These are phyloP conservation scores for Hysterium pulicare DNA, from an alignment of 2,329 filamentous ascomycete species.

Conservation along the genomic window DNA sequence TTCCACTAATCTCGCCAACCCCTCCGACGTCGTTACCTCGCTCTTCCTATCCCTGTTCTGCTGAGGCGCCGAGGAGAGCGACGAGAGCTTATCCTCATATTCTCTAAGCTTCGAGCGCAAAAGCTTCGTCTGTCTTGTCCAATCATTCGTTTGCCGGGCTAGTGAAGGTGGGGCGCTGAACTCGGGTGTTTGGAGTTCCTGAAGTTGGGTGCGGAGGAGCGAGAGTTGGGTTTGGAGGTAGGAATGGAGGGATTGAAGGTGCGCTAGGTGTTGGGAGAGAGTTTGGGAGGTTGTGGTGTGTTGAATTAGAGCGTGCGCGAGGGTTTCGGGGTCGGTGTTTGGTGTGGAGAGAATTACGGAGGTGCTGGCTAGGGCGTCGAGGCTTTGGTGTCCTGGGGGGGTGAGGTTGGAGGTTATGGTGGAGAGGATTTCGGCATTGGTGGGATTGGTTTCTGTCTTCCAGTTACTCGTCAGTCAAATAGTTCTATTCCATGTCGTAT, in stretches of 20 bases:
- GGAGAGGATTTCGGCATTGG: slow-evolving; percentile 17
- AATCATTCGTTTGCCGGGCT: slow-evolving; percentile 68
- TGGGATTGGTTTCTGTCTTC: neutral
- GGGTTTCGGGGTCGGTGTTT: slow-evolving; percentile 19
- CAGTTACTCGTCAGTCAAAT: too few relatives aligned
- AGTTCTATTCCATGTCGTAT: neutral
- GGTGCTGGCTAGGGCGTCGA: slow-evolving; percentile 37
- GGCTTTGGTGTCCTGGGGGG: slow-evolving; percentile 24
- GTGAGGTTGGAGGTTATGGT: slow-evolving; percentile 24
- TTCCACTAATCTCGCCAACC: slow-evolving; percentile 58
- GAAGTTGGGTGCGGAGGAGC: slow-evolving; percentile 27
- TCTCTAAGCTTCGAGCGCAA: slow-evolving; percentile 65
- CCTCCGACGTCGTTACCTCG: slow-evolving; percentile 39
- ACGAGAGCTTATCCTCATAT: slow-evolving; percentile 47
- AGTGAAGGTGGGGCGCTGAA: slow-evolving; percentile 54
- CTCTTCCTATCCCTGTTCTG: slow-evolving; percentile 30
- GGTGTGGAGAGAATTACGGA: slow-evolving; percentile 35
- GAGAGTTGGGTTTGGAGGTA: slow-evolving; percentile 33
- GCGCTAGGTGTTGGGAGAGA: slow-evolving; percentile 28
- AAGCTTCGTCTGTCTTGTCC: slow-evolving; percentile 67
- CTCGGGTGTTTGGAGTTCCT: slow-evolving; percentile 25
- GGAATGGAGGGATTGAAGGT: slow-evolving; percentile 31
- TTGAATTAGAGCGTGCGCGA: slow-evolving; percentile 35
- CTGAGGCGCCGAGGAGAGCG: slow-evolving; percentile 14
- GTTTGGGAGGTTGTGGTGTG: slow-evolving; percentile 28